Conservation (phyloP, 805 yeast species). For the Wickerhamomyces tratensis region DNA sequence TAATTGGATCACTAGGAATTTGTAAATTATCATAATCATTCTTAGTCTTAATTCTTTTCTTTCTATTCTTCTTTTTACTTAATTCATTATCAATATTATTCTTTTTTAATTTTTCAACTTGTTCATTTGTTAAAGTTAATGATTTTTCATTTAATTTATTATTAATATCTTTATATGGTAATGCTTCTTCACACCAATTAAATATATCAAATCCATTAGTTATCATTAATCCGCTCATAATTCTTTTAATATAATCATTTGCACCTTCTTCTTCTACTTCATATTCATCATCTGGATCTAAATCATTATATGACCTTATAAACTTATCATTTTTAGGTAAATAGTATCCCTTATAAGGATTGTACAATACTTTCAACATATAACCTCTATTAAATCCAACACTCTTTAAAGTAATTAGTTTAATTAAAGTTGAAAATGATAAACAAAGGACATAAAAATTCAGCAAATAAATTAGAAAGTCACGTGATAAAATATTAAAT, state of each 20-base stretch:
- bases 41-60: slow-evolving; percentile 4
- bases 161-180: slow-evolving; percentile 9
- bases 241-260: not conserved
- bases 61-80: slow-evolving; percentile 1
- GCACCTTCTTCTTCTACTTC: too few relatives aligned
- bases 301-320: too few relatives aligned
- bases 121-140: not conserved
- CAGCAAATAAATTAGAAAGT: too few relatives aligned
- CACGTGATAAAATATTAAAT: too few relatives aligned
- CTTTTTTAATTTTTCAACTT: not conserved
- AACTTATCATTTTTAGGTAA: slow-evolving; percentile 3
- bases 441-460: too few relatives aligned
- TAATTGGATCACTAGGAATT: slow-evolving; percentile 10
- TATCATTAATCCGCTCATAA: not conserved
- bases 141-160: slow-evolving; percentile 2
- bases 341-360: slow-evolving; percentile 12
- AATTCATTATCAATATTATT: slow-evolving; percentile 4
- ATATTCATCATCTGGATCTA: too few relatives aligned
- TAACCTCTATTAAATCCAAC: too few relatives aligned
- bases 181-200: slow-evolving; percentile 21
- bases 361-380: not conserved
- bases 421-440: too few relatives aligned
- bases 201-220: slow-evolving; percentile 35
- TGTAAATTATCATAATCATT: slow-evolving; percentile 4
- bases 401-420: too few relatives aligned